A percentile compares a stretch with the other conserved stretches of the same genome.
Conservation (phyloP, 495 filamentous ascomycete genomes). For the Talaromyces proteolyticus region DNA sequence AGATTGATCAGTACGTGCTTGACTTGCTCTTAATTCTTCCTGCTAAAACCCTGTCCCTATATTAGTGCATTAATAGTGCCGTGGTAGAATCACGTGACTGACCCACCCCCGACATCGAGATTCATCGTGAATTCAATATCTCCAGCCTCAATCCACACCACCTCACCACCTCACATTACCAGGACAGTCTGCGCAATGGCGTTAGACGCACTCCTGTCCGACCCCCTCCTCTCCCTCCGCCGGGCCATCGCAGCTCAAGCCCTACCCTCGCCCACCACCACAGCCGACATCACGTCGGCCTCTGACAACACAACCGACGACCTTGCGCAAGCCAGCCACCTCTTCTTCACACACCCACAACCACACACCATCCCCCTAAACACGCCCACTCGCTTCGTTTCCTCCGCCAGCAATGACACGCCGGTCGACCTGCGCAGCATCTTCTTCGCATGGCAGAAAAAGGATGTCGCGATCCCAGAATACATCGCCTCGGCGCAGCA, state of each 20-base stretch:
- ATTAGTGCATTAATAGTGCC: too few species aligned
- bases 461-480: conserved; percentile 77
- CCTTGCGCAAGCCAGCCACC: conserved; percentile 73
- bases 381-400: conserved; percentile 77
- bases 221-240: conserved; percentile 75
- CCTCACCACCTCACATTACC: not conserved
- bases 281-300: conserved; percentile 43
- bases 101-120: not conserved
- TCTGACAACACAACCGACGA: conserved; percentile 39
- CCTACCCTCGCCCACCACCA: conserved; percentile 63
- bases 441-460: conserved; percentile 91
- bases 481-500: conserved; percentile 80
- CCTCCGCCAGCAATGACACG: conserved; percentile 48
- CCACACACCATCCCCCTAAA: conserved; percentile 67
- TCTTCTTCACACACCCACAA: conserved; percentile 63
- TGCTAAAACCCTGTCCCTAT: not conserved
- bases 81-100: not conserved
- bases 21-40: not conserved
- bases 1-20: not conserved
- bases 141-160: not conserved
- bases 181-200: conserved; percentile 15
- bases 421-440: conserved; percentile 87
- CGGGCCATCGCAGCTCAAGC: conserved; percentile 64
- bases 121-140: not conserved
- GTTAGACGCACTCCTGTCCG: conserved; percentile 39